Conservation (phyloP, 169 alveolate species). For the Eimeria maxima region DNA sequence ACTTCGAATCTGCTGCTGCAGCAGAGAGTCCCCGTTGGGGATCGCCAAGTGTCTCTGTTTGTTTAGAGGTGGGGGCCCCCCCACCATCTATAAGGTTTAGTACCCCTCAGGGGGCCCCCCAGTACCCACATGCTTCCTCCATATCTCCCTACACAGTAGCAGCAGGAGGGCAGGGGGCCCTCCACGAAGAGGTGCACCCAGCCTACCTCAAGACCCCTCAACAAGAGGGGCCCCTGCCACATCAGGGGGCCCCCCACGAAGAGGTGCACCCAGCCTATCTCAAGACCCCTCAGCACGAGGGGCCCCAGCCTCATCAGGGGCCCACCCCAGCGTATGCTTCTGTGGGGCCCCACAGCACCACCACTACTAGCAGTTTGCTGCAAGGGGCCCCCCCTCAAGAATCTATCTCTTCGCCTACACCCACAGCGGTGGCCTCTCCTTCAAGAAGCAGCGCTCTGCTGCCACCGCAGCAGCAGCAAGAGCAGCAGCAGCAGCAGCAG, state of each 20-base stretch:
- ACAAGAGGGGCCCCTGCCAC: not conserved
- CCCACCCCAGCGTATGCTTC: no score
- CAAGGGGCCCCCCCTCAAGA: not conserved
- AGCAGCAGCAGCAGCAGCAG: not conserved
- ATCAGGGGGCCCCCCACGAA: no score
- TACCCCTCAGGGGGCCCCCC: no score
- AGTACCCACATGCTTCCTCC: no score
- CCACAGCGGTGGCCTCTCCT: not conserved
- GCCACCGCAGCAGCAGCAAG: not conserved
- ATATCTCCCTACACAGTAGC: not conserved
- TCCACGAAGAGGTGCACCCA: no score
- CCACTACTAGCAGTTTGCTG: not conserved
- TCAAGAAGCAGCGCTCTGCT: not conserved
- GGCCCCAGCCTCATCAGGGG: no score
- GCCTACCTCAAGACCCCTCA: no score
- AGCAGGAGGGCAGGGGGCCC: constrained; percentile 1
- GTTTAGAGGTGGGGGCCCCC: no score
- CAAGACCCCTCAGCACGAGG: no score
- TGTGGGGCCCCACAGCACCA: not conserved
- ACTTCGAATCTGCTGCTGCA: not conserved
- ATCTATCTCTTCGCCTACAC: not conserved
- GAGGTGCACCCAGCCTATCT: no score
- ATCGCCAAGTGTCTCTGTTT: no score
- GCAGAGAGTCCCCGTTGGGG: not conserved
- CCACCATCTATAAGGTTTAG: no score